These are phyloP conservation scores for Cocos nucifera DNA, from an alignment of 176 grass and related monocot species.

Conservation along the genomic window DNA sequence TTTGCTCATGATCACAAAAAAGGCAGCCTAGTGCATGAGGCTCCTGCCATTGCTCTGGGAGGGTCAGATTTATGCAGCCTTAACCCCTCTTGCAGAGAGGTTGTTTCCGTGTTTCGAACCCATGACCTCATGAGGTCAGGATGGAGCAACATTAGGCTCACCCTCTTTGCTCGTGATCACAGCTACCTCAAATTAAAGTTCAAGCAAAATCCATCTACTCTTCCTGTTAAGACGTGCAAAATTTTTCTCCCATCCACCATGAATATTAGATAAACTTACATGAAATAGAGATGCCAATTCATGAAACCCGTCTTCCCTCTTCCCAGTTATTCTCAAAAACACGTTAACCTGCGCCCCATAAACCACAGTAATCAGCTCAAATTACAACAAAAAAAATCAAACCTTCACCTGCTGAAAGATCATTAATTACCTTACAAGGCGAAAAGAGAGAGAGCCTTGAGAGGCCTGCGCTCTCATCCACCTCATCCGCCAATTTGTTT, in stretches of 20 bases:
- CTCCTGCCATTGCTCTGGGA: no score
- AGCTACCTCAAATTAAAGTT: no score
- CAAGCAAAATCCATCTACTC: no score
- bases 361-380: background rate
- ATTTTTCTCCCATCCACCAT: no score
- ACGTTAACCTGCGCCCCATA: constrained; percentile 58
- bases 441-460: constrained; percentile 87
- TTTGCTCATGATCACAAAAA: background rate
- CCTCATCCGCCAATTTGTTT: constrained; percentile 64
- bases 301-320: constrained; percentile 83
- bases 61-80: no score
- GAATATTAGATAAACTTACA: constrained; percentile 35
- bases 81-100: no score
- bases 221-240: no score
- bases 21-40: background rate
- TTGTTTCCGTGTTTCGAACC: no score
- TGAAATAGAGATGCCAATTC: constrained; percentile 97
- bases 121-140: no score
- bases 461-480: constrained; percentile 55
- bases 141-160: no score
- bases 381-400: background rate
- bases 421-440: constrained; percentile 72
- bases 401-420: background rate
- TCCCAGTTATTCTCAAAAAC: constrained; percentile 91
- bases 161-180: no score